Evolutionary conservation across 305 asterid species (phyloP), one percentile per base, ranked within the genome.

Genomic region (Solanum aculeatissimum): DNA sequence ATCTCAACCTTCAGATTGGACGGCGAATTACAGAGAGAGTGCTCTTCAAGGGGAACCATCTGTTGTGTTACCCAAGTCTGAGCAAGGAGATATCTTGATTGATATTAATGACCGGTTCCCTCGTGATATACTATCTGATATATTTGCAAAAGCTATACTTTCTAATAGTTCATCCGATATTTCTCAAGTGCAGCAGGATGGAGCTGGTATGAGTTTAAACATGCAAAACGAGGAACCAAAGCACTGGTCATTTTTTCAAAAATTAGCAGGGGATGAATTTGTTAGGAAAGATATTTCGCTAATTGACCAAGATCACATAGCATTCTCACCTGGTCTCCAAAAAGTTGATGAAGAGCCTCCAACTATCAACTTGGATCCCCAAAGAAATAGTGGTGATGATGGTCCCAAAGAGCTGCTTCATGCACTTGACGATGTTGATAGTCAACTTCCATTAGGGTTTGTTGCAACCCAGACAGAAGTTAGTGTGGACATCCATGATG

Each of bases 191-290:
- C 92, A 81, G 60, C 91, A 91, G 49, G 95, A 92, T 89, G 95
- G 91, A 78, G 94, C 92, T 81, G 96, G 93, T 85, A 40, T 89
- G 92, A 94, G 98, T 80, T 82, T 94, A 89, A 94, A 94, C 88
- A 85, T 92, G 66, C 94, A 91, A 89, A 94, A 93, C 85, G 95
- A 90, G 80, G 98, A 94, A 38, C 98, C 98, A 45, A 85, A 93
- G 88, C 93, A 89, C 86, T 94, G 98, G 98, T 94, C 98, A 66
- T 94, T 89, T 91, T 94, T 94, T 89, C 93, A 92, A 89, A 91
- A 92, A 86, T 87, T 94, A 90, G 96, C 93, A 51, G 94, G 95
- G 83, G 93, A 92, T 88, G 95, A 87, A 82, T 93, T 94, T 88
- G 60, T 91, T 38, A 89, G 91, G 87, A 93, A 89, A 75, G 95